A percentile compares a stretch with the other conserved stretches of the same genome.
Conservation (phyloP, 169 alveolate genomes). For the Eimeria sp. region DNA sequence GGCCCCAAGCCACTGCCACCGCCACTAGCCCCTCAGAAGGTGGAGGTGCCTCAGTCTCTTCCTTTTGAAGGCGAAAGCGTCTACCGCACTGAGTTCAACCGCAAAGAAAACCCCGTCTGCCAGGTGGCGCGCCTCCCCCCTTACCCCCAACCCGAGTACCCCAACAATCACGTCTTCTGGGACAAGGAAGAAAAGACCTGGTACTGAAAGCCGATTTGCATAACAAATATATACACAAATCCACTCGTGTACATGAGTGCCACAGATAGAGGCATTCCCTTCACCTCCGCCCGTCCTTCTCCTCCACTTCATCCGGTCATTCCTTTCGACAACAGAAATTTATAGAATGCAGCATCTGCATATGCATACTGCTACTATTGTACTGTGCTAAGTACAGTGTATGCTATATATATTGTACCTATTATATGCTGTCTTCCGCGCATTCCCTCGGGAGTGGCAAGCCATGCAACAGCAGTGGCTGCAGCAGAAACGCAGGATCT, state of each 20-base stretch:
- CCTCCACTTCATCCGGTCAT: background rate
- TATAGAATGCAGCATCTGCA: too few species aligned
- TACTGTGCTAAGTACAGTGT: background rate
- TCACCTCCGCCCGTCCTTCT: background rate
- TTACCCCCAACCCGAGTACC: conserved; percentile 71
- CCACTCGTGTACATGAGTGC: too few species aligned
- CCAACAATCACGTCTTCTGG: conserved; percentile 80
- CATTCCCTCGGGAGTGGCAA: background rate
- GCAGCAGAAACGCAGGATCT: background rate
- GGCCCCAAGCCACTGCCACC: conserved; percentile 86
- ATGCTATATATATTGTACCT: background rate
- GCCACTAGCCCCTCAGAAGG: conserved; percentile 73
- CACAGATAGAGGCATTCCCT: too few species aligned
- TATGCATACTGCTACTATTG: background rate
- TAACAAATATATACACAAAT: background rate
- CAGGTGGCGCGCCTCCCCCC: conserved; percentile 70
- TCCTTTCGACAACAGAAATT: background rate
- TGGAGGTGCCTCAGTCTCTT: conserved; percentile 76
- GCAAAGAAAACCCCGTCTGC: conserved; percentile 69
- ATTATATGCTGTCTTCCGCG: too few species aligned
- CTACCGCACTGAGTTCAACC: conserved; percentile 79
- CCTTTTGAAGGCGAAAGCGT: conserved; percentile 86
- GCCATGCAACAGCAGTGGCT: background rate
- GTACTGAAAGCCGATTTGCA: conserved; percentile 43
- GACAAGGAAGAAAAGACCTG: conserved; percentile 61